Base-by-base conservation (phyloP, 805 yeast genomes). In the Starmerella riodocensis region DNA sequence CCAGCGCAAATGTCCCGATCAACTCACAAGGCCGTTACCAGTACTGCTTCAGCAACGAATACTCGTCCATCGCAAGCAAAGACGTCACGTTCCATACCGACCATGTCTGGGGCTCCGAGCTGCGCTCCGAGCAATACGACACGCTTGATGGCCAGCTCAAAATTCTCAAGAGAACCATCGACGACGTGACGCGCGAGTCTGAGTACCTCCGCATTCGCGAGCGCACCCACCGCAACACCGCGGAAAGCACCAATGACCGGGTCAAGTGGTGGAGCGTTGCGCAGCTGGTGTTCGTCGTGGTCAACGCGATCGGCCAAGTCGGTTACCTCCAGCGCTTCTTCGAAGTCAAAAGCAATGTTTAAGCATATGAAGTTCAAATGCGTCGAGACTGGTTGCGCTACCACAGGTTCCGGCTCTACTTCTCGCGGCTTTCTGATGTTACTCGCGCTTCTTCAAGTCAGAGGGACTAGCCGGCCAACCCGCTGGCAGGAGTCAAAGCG, bases 221-320 rank as follows among this genome's bases (percentile, higher is more conserved):
- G 64, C 79, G 96, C 66, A 81, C 93, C 13, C 98, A 88, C 62
- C 80, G 98, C 73, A 91, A 88, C 65, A 88, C 98, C 8, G 97
- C 98, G 5, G 98, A 88, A 64, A 81, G 94, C 19, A 88, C 98
- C 33, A 88, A 88, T 62, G 78, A 91, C 40, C 76, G 98, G 55
- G 97, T 88, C 49, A 88, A 88, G 63, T 91, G 93, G 83, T 88
- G 98, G 98, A 82, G 94, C 21, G 69, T 83, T 24, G 79, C 86
- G 70, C 98, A 88, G 66, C 67, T 91, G 48, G 53, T 76, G 37
- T 86, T 91, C 40, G 96, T 88, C 33, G 79, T 78, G 14, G 72
- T 70, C 46, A 91, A 85, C 66, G 82, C 94, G 21, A 52, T 86
- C 41, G 91, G 91, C 74, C 98, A 88, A 64, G 85, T 88, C 47